A percentile compares a stretch with the other conserved stretches of the same genome.
Evolutionary conservation across 805 yeast genomes (phyloP).

Genomic region (Teunomyces funiuensis): DNA sequence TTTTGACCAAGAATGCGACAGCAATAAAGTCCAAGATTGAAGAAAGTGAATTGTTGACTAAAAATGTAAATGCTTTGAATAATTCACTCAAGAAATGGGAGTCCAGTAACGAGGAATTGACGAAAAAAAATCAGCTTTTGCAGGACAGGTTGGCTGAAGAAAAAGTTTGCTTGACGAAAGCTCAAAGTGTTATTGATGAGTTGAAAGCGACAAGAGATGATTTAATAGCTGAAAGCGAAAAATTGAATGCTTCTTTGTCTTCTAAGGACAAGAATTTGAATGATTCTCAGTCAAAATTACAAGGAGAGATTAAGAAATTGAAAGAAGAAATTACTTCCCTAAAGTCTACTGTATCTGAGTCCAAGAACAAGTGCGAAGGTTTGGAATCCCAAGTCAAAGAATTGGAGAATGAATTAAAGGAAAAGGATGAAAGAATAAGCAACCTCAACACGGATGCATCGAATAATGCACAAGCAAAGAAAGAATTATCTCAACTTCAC

Average conservation of each 20-base stretch:
- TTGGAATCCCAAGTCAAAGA: not conserved
- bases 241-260: not conserved
- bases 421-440: not conserved
- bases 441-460: not conserved
- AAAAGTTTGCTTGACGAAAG: not conserved
- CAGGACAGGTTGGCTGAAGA: not conserved
- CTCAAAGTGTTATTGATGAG: not conserved
- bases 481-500: not conserved
- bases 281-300: not conserved
- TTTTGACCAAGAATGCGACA: not conserved
- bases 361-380: not conserved
- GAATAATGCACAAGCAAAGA: not conserved
- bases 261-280: not conserved
- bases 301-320: not conserved
- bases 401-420: not conserved
- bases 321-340: not conserved
- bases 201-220: conserved; percentile 2
- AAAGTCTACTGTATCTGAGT: not conserved
- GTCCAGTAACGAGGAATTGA: not conserved
- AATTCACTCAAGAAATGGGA: not conserved
- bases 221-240: not conserved
- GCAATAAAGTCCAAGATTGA: not conserved
- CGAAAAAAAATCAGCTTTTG: not conserved
- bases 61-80: not conserved
- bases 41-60: not conserved